phyloP scores from a whole-genome alignment of 176 grass and related monocot species.

The Lolium perenne region DNA sequence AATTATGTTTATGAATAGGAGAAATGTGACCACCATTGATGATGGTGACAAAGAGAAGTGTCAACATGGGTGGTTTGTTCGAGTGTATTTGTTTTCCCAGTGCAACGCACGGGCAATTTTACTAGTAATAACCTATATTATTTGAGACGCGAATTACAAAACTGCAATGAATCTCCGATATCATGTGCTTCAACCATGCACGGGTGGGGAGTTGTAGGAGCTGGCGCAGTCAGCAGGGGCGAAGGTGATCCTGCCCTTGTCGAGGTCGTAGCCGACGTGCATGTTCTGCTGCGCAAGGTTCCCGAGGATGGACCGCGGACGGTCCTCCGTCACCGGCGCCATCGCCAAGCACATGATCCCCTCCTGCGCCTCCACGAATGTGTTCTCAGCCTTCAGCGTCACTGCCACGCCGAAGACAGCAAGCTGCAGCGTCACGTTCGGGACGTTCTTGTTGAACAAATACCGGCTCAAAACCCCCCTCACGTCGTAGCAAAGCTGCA shows the following conservation, averaged over 20 bases:
- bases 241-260: conserved; percentile 51
- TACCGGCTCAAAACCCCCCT: background rate
- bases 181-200: no score
- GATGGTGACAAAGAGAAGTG: no score
- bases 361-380: conserved; percentile 23
- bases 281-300: conserved; percentile 72
- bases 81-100: no score
- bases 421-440: conserved; percentile 53
- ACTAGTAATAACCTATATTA: no score
- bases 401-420: conserved; percentile 1
- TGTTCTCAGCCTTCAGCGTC: conserved; percentile 47
- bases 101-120: no score
- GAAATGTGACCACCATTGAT: no score
- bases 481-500: conserved; percentile 59
- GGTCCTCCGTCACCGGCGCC: background rate
- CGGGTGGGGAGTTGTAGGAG: background rate
- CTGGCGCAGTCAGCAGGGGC: conserved; percentile 48
- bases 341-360: conserved; percentile 49
- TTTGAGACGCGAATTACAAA: no score
- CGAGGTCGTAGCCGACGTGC: conserved; percentile 68
- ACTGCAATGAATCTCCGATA: no score
- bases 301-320: conserved; percentile 49
- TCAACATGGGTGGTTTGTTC: no score
- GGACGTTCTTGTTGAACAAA: background rate
- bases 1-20: no score